Conservation (phyloP, 129 eudicot genomes). For the Flaveria trinervia region DNA sequence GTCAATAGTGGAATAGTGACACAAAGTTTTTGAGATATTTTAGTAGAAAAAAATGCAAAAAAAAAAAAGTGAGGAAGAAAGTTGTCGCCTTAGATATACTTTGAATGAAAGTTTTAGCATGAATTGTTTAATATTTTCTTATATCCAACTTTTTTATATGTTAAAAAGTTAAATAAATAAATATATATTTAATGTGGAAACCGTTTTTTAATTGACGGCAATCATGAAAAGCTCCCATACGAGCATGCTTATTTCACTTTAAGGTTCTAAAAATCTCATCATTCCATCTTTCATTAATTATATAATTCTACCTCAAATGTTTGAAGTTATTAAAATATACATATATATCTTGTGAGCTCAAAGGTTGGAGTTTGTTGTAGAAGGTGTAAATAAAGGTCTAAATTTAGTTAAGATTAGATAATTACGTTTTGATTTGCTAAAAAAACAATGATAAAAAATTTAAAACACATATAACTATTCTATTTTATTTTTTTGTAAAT, state of each 20-base stretch:
- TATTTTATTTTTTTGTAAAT: too few relatives aligned
- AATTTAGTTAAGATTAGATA: too few relatives aligned
- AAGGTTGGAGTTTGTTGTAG: too few relatives aligned
- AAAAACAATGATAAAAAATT: too few relatives aligned
- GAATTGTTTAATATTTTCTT: not conserved
- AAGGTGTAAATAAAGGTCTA: too few relatives aligned
- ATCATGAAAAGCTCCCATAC: conserved; percentile 36
- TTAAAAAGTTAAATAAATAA: not conserved
- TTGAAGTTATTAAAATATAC: not conserved
- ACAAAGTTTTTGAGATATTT: not conserved
- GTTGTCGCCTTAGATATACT: not conserved
- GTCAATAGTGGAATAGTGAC: not conserved
- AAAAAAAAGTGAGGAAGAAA: not conserved
- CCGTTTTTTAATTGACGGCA: conserved; percentile 18
- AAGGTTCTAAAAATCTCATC: conserved; percentile 47
- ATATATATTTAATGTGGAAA: not conserved
- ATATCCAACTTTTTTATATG: not conserved
- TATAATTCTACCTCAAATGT: not conserved
- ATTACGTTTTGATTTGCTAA: too few relatives aligned
- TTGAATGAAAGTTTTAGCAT: not conserved
- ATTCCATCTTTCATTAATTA: conserved; percentile 24
- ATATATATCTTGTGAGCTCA: not conserved
- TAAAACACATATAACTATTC: too few relatives aligned
- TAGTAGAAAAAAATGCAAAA: not conserved
- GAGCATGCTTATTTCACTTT: conserved; percentile 47